These are phyloP conservation scores for Calocybe gangraenosa DNA, from an alignment of 768 basidiomycete species.

Conservation along the genomic window DNA sequence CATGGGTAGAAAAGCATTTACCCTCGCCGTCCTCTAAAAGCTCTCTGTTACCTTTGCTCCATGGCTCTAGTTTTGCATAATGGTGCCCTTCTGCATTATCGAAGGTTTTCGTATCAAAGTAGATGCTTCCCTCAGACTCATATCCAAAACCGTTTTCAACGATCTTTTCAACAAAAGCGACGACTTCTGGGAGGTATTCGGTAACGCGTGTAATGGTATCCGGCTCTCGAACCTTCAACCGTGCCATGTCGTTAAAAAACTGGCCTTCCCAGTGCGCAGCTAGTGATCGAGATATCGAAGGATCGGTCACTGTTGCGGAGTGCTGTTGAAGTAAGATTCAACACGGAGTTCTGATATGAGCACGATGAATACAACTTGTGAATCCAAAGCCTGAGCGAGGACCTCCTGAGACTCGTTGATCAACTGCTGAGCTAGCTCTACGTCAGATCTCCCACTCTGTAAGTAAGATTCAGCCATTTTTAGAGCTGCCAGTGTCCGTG, in stretches of 20 bases:
- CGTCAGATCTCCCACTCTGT: conserved; percentile 33
- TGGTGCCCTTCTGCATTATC: conserved; percentile 72
- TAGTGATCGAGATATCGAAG: conserved; percentile 74
- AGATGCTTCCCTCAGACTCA: conserved; percentile 72
- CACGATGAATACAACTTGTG: conserved; percentile 45
- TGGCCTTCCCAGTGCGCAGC: conserved; percentile 85
- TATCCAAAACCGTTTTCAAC: conserved; percentile 82
- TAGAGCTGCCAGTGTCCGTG: conserved; percentile 49
- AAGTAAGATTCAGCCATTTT: conserved; percentile 41
- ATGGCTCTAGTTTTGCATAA: conserved; percentile 94
- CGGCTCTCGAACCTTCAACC: conserved; percentile 82
- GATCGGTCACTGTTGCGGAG: conserved; percentile 80
- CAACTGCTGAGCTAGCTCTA: conserved; percentile 47
- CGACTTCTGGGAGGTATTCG: conserved; percentile 95
- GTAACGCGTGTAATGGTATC: conserved; percentile 93
- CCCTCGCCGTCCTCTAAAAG: conserved; percentile 93
- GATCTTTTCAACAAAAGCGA: conserved; percentile 81
- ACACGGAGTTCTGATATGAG: conserved; percentile 6
- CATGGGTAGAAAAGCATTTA: conserved; percentile 19
- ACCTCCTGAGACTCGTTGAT: conserved; percentile 78
- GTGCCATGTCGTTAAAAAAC: conserved; percentile 90
- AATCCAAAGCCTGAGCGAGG: conserved; percentile 68
- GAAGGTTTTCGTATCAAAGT: conserved; percentile 85
- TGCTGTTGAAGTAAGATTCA: conserved; percentile 40
- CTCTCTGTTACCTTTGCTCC: conserved; percentile 92